A percentile compares a stretch with the other conserved stretches of the same genome.
Conservation (phyloP, 1,284 basidiomycete genomes). For the Microbotryum violaceum region DNA sequence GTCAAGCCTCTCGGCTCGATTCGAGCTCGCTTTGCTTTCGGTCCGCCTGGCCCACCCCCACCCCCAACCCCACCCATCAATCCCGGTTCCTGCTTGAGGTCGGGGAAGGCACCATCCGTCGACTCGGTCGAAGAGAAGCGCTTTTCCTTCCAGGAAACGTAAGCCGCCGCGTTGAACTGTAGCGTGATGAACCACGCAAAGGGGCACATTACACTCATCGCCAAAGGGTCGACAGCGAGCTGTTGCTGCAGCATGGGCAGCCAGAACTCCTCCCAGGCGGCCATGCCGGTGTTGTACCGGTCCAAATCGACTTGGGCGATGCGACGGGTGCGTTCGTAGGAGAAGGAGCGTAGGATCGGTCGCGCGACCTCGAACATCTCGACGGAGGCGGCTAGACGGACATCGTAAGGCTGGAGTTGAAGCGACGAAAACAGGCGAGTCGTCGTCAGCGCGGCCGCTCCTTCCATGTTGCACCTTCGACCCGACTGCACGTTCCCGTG, state of each 20-base stretch:
- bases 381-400: conserved; percentile 29
- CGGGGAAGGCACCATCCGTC: neutral
- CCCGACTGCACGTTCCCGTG: conserved; percentile 31
- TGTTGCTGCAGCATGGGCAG: conserved; percentile 17
- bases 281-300: conserved; percentile 29
- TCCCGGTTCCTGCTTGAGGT: neutral
- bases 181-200: conserved; percentile 29
- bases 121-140: conserved; percentile 10
- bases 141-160: conserved; percentile 19
- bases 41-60: conserved; percentile 8
- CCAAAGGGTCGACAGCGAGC: conserved; percentile 26
- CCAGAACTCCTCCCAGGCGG: conserved; percentile 28
- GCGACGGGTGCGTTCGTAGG: conserved; percentile 26
- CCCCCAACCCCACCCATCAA: conserved; percentile 6
- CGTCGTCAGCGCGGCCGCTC: conserved; percentile 24
- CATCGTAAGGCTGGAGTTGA: conserved; percentile 28
- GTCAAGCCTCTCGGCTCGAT: conserved; percentile 15
- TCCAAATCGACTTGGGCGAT: conserved; percentile 28
- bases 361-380: conserved; percentile 33
- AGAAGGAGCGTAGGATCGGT: conserved; percentile 26
- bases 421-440: conserved; percentile 29
- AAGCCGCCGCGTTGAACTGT: conserved; percentile 21
- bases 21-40: conserved; percentile 7
- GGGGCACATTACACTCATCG: conserved; percentile 28
- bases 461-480: conserved; percentile 29